Evolutionary conservation across 495 filamentous ascomycete genomes (phyloP).

Genomic region (Aspergillus incahuasiensis): DNA sequence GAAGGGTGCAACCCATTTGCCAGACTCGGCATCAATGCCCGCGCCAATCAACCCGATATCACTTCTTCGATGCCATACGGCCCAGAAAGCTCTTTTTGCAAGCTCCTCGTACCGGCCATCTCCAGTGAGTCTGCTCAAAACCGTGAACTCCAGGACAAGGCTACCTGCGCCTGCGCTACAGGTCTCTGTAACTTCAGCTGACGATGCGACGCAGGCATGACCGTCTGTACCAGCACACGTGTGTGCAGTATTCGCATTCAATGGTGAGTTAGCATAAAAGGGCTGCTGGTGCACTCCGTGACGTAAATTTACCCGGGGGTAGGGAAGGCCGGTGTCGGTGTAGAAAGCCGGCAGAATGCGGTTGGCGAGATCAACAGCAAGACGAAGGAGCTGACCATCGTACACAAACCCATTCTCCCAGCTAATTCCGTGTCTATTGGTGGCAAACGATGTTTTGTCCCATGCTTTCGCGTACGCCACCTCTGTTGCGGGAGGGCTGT

Average conservation of each 20-base stretch:
- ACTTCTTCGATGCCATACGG: slow-evolving; percentile 84
- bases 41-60: slow-evolving; percentile 83
- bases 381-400: slow-evolving; percentile 78
- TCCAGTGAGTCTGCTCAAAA: slow-evolving; percentile 81
- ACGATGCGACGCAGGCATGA: slow-evolving; percentile 32
- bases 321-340: slow-evolving; percentile 84
- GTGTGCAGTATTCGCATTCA: slow-evolving; percentile 49
- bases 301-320: slow-evolving; percentile 89
- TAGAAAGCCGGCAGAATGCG: slow-evolving; percentile 88
- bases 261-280: slow-evolving; percentile 78
- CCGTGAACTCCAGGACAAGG: slow-evolving; percentile 87
- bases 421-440: slow-evolving; percentile 48
- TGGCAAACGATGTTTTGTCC: slow-evolving; percentile 30
- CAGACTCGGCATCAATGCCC: slow-evolving; percentile 87
- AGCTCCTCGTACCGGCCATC: slow-evolving; percentile 81
- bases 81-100: slow-evolving; percentile 91
- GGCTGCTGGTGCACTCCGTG: slow-evolving; percentile 65
- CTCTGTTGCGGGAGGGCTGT: slow-evolving; percentile 47
- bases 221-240: slow-evolving; percentile 14
- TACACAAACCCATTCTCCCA: slow-evolving; percentile 82
- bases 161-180: slow-evolving; percentile 95
- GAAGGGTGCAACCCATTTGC: slow-evolving; percentile 81
- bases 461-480: slow-evolving; percentile 35
- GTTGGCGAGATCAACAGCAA: slow-evolving; percentile 78
- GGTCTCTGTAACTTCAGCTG: slow-evolving; percentile 82